Evolutionary conservation across 192 early-diverging fungal genomes (phyloP), one percentile per base, ranked within the genome.

Genomic region (Coemansia sp.): DNA sequence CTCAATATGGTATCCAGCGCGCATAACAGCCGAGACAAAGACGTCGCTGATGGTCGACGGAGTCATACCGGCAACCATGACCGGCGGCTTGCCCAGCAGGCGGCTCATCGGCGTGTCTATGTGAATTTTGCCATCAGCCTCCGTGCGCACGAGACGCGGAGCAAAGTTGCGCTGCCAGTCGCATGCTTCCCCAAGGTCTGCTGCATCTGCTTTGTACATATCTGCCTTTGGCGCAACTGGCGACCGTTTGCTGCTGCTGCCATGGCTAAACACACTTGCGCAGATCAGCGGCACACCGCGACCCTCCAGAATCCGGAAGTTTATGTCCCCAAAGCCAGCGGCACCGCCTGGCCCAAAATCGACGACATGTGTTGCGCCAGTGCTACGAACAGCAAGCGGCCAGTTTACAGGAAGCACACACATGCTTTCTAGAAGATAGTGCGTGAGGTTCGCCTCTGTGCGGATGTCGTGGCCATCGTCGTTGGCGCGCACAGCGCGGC

Each of bases 61-160:
- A 0, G 94, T 96, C 94, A 96, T 96, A 59, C 94, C 94, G 46
- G 91, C 91, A 35, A 94, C 91, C 94, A 94, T 94, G 58, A 96
- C 67, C 51, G 94, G 94, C 20, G 94, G 89, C 84, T 94, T 94
- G 67, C 88, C 88, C 28, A 94, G 71, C 56, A 96, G 85, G 51
- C 93, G 90, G 43, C 87, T 90, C 87, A 96, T 92, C 30, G 88
- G 86, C 12, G 94, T 94, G 72, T 93, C 93, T 20, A 96, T 77
- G 66, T 94, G 92, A 31, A 96, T 75, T 37, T 86, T 79, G 57
- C 87, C 89, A 63, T 90, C 92, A 52, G 59, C 52, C 58, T 68
- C 61, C 21, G 90, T 86, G 45, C 88, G 84, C 64, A 95, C 87
- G 66, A 95, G 76, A 67, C 88, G 87, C 18, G 94, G 94, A 26